These are phyloP conservation scores for Fomitopsis schrenkii DNA, from an alignment of 1,284 basidiomycete genomes.

Conservation along the genomic window DNA sequence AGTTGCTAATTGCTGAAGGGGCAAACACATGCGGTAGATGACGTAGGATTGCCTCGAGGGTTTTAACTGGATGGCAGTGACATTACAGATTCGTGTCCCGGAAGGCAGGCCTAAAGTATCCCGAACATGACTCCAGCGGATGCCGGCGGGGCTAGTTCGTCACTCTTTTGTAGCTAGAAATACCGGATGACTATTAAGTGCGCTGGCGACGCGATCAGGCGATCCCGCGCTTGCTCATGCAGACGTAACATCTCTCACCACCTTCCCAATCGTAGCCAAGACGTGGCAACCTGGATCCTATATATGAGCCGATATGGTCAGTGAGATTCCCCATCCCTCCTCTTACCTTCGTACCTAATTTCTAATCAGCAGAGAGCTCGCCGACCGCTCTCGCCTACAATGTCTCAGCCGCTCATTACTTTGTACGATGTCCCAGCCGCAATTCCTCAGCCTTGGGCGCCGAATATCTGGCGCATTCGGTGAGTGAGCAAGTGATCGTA, in stretches of 20 bases:
- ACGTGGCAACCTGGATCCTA: not conserved
- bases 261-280: not conserved
- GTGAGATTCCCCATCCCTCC: not conserved
- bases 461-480: constrained; percentile 63
- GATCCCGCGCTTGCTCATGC: not conserved
- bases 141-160: not conserved
- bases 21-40: not conserved
- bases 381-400: constrained; percentile 7
- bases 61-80: not conserved
- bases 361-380: not conserved
- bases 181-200: not conserved
- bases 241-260: not conserved
- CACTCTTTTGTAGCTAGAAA: not conserved
- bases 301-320: not conserved
- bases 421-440: constrained; percentile 63
- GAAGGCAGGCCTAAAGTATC: not conserved
- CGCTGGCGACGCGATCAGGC: not conserved
- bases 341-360: not conserved
- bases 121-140: not conserved
- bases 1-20: not conserved
- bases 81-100: not conserved
- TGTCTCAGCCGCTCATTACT: constrained; percentile 48
- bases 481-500: constrained; percentile 7
- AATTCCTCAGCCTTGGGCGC: constrained; percentile 63
- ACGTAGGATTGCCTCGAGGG: not conserved